Conservation (phyloP, 352 stramenopile species). For the Aphanomyces invadans region DNA sequence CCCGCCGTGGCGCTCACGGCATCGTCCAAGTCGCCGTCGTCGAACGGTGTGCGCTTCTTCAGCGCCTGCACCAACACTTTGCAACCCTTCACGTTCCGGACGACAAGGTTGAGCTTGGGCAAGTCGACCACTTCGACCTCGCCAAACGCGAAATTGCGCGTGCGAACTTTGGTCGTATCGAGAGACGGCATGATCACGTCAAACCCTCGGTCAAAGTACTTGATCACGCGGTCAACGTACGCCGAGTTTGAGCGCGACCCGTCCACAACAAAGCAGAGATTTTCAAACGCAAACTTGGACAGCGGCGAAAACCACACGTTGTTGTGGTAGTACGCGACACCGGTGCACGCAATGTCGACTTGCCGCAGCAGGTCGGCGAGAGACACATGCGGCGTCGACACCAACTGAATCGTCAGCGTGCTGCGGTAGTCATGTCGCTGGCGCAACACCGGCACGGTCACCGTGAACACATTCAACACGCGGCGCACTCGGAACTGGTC, state of each 20-base stretch:
- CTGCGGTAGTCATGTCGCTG: not conserved
- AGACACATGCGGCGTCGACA: not conserved
- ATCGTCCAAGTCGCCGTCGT: too few relatives aligned
- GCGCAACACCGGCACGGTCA: not conserved
- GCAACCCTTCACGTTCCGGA: not conserved
- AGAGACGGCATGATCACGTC: not conserved
- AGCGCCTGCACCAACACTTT: not conserved
- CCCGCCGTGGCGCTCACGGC: not conserved
- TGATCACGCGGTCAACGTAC: constrained; percentile 8
- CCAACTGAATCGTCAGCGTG: not conserved
- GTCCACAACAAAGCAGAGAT: constrained; percentile 1
- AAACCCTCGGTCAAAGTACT: constrained; percentile 2
- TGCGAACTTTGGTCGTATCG: not conserved
- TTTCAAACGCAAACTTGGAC: constrained; percentile 5
- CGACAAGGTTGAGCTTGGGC: not conserved
- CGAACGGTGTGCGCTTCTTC: not conserved
- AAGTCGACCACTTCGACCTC: not conserved
- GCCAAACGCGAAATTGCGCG: not conserved
- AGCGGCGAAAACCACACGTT: not conserved
- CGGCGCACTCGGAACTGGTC: not conserved
- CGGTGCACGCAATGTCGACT: not conserved
- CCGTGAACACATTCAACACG: not conserved
- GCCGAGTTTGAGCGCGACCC: not conserved
- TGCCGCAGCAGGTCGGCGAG: not conserved
- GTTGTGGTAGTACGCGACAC: not conserved